Evolutionary conservation across 2,329 filamentous ascomycete genomes (phyloP).

Genomic region (Cordyceps cateniannulata): DNA sequence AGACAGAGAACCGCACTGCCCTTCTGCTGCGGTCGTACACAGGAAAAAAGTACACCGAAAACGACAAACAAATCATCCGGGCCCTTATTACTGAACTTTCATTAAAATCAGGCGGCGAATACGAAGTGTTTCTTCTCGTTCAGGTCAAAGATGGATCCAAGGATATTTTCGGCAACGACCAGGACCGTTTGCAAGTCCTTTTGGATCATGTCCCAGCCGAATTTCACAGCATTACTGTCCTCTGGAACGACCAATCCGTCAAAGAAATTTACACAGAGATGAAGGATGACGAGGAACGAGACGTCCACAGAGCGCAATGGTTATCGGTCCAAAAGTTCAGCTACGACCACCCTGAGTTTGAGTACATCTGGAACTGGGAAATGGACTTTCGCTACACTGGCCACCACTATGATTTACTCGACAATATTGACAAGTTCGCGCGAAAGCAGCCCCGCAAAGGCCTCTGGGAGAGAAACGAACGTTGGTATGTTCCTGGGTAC

Average conservation of each 20-base stretch:
- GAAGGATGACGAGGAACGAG: conserved; percentile 50
- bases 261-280: conserved; percentile 70
- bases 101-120: conserved; percentile 71
- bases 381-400: conserved; percentile 74
- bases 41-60: conserved; percentile 68
- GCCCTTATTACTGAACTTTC: conserved; percentile 72
- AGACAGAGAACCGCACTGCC: conserved; percentile 54
- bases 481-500: conserved; percentile 64
- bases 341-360: conserved; percentile 70
- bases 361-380: conserved; percentile 84
- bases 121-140: conserved; percentile 72
- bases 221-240: conserved; percentile 61
- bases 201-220: conserved; percentile 60
- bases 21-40: conserved; percentile 71
- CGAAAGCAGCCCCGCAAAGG: conserved; percentile 63
- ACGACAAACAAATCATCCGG: conserved; percentile 73
- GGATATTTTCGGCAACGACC: conserved; percentile 52
- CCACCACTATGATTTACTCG: conserved; percentile 74
- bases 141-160: conserved; percentile 62
- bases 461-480: conserved; percentile 66
- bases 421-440: conserved; percentile 57
- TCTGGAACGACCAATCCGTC: conserved; percentile 72
- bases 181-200: conserved; percentile 54
- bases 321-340: conserved; percentile 70
- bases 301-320: conserved; percentile 58